Evolutionary conservation across 1,139 yeast species (phyloP), one percentile per base, ranked within the genome.

Genomic region (Saccharomyces hybrid): DNA sequence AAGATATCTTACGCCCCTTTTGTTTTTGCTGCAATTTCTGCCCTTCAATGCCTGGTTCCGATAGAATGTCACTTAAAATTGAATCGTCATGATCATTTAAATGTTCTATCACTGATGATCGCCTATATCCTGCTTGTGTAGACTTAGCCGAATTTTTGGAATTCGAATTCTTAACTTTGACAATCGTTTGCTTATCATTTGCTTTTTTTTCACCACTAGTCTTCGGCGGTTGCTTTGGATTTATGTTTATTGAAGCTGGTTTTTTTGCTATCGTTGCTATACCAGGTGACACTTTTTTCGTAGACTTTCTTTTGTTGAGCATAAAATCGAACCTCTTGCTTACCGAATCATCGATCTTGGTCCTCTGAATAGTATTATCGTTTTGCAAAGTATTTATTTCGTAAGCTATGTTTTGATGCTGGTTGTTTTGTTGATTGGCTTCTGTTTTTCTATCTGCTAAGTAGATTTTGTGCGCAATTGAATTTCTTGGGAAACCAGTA

Each of bases 391-490:
- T 57, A 50, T 57, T 59, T 5, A 64, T 56, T 51, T 64, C 66
- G 48, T 62, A 64, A 20, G 61, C 53, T 14, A 59, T 53, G 46
- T 49, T 60, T 47, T 56, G 61, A 4, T 44, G 48, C 2, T 49
- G 28, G 8, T 56, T 50, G 26, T 48, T 57, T 31, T 50, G 55
- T 29, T 50, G 53, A 5, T 34, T 41, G 23, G 51, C 55, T 28
- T 67, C 70, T 23, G 61, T 62, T 49, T 61, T 58, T 51, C 68
- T 65, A 59, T 73, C 76, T 26, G 75, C 76, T 62, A 78, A 48
- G 75, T 79, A 64, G 55, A 74, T 68, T 55, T 71, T 68, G 53
- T 70, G 69, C 4, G 75, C 72, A 61, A 73, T 71, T 52, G 76
- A 70, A 59, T 71, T 71, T 57, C 71, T 66, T 56, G 72, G 67